Evolutionary conservation across 352 stramenopile genomes (phyloP), one percentile per base, ranked within the genome.

Genomic region (Poterioochromonas sp.): DNA sequence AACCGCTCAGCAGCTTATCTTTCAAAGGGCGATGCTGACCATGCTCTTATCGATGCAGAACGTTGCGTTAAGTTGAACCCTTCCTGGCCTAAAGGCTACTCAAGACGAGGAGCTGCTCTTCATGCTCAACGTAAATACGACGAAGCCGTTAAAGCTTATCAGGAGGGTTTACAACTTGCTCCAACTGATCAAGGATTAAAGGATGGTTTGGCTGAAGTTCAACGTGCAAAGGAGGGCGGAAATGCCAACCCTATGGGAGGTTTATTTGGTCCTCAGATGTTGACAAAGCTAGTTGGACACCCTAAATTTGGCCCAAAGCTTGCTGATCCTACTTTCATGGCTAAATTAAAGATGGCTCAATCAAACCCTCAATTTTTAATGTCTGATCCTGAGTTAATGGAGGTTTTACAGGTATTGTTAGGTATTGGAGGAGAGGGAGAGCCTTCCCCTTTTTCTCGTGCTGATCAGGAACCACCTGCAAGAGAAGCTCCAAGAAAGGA

Each of bases 71-170:
- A 86, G 41, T 82, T 97, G 73, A 97, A 99, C 81, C 83, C 83
- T 0, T 86, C 90, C 79, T 99, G 97, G 93, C 82, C 90, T 68
- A 99, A 99, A 85, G 96, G 93, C 49, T 98, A 98, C 86, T 92
- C 89, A 35, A 89, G 96, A 80, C 98, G 98, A 86, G 96, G 95
- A 64, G 95, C 95, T 22, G 95, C 95, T 22, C 87, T 98, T 43
- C 94, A 99, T 86, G 83, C 91, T n/a, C 84, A 99, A 8, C 90
- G 90, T 80, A 77, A 86, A 62, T 91, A 90, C 83, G 88, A 92
- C 62, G 87, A 92, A 76, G 86, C 88, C 49, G 87, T 91, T 69
- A 77, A 81, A 44, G 86, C 87, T 3, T 95, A 92, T 77, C 77
- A 93, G 35, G 83, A 87, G 65, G 90, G 90, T 41, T 85, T 99